Conservation (phyloP, 1,139 yeast species). For the Kodamaea plutei region DNA sequence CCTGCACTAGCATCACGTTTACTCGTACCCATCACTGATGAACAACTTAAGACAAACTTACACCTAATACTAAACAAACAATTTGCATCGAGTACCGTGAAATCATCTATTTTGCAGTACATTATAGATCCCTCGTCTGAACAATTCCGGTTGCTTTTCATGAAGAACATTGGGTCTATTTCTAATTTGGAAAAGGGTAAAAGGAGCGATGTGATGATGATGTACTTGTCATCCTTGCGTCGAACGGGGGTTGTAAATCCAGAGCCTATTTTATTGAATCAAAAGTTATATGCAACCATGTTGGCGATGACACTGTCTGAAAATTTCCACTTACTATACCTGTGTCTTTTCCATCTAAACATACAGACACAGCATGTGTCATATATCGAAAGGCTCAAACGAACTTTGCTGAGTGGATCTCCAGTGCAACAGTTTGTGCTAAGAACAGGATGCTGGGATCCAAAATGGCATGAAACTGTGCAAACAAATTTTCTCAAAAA, state of each 20-base stretch:
- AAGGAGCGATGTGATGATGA: conserved; percentile 19
- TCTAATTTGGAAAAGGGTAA: conserved; percentile 13
- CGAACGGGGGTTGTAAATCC: conserved; percentile 23
- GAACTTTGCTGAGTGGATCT: conserved; percentile 25
- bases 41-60: conserved; percentile 4
- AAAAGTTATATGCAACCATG: conserved; percentile 18
- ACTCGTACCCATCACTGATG: conserved; percentile 17
- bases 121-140: conserved; percentile 21
- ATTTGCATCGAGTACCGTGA: conserved; percentile 20
- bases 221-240: conserved; percentile 20
- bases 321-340: conserved; percentile 25
- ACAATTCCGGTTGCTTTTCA: conserved; percentile 16
- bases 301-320: conserved; percentile 18
- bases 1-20: conserved; percentile 22
- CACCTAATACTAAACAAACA: not conserved
- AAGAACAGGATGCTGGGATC: conserved; percentile 34
- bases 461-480: conserved; percentile 37
- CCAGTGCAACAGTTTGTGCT: conserved; percentile 31
- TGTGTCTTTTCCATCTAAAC: conserved; percentile 33
- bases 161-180: conserved; percentile 20
- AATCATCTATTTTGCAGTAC: conserved; percentile 26
- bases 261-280: conserved; percentile 20
- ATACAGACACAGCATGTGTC: conserved; percentile 22
- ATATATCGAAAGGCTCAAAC: conserved; percentile 20
- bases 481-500: conserved; percentile 13